These are phyloP conservation scores for Zygnema cylindricum DNA, from an alignment of 139 green algal species.

Conservation along the genomic window DNA sequence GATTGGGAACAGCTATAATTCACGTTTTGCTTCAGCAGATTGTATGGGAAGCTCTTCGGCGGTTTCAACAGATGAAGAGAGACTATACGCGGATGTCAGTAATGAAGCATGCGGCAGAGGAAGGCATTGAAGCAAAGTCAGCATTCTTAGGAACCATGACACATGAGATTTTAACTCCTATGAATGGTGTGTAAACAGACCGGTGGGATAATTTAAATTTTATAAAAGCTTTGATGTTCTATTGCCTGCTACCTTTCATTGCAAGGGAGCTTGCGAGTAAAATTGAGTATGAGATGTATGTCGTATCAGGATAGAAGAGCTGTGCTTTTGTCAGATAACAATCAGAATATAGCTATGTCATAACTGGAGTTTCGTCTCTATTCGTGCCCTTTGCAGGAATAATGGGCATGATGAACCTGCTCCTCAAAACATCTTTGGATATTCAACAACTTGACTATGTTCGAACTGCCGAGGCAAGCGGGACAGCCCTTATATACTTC, in stretches of 20 bases:
- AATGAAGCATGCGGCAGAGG: slow-evolving; percentile 1
- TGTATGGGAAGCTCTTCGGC: not conserved
- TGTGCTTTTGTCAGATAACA: no score
- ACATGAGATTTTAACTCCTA: slow-evolving; percentile 64
- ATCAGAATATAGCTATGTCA: no score
- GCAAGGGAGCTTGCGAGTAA: no score
- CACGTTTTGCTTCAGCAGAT: not conserved
- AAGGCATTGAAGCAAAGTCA: slow-evolving; percentile 60
- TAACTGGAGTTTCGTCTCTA: no score
- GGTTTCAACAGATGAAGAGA: slow-evolving; percentile 19
- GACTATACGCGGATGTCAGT: slow-evolving; percentile 22
- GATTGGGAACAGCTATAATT: not conserved
- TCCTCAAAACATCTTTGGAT: slow-evolving; percentile 14
- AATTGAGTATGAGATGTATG: no score
- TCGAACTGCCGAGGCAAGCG: slow-evolving; percentile 17
- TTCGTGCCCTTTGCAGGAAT: slow-evolving; percentile 28
- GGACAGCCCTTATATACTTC: slow-evolving; percentile 15
- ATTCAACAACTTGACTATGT: slow-evolving; percentile 12
- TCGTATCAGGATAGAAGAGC: no score
- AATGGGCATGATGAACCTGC: slow-evolving; percentile 27
- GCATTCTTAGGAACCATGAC: slow-evolving; percentile 75
- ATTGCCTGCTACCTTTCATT: no score
- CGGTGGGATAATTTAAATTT: no score
- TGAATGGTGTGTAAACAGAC: slow-evolving; percentile 17
- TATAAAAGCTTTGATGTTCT: no score